Conservation (phyloP, 345 rosid species). For the Mallotus nudiflorus region DNA sequence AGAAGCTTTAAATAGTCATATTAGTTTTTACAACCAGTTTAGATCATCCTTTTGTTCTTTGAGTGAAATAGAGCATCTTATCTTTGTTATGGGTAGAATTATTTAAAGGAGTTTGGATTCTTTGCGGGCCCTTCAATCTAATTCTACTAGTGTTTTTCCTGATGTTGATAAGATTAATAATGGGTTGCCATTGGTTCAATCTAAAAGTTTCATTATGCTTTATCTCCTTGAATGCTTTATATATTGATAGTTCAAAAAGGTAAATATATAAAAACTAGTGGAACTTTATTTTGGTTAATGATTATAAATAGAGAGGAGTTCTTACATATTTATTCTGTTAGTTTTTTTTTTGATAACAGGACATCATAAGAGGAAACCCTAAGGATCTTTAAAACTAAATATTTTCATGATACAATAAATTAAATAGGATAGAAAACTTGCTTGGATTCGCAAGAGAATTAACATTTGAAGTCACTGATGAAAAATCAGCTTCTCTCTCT, state of each 20-base stretch:
- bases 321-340: background rate
- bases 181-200: conserved; percentile 42
- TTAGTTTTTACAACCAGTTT: conserved; percentile 41
- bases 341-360: no score
- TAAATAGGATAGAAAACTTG: no score
- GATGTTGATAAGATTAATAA: conserved; percentile 31
- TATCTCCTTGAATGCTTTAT: conserved; percentile 38
- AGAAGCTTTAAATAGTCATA: conserved; percentile 58
- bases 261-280: background rate
- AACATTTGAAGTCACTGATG: no score
- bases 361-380: no score
- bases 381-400: no score
- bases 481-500: no score
- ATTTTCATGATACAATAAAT: no score
- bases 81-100: conserved; percentile 54
- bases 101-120: conserved; percentile 62
- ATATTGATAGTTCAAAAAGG: background rate
- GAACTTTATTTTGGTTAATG: conserved; percentile 1
- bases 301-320: background rate
- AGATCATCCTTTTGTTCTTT: conserved; percentile 26
- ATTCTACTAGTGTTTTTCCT: conserved; percentile 47
- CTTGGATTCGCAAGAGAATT: no score
- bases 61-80: conserved; percentile 59
- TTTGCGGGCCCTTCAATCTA: conserved; percentile 40
- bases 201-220: conserved; percentile 61